These are phyloP conservation scores for Metschnikowia koreensis DNA, from an alignment of 805 yeast species.

Conservation along the genomic window DNA sequence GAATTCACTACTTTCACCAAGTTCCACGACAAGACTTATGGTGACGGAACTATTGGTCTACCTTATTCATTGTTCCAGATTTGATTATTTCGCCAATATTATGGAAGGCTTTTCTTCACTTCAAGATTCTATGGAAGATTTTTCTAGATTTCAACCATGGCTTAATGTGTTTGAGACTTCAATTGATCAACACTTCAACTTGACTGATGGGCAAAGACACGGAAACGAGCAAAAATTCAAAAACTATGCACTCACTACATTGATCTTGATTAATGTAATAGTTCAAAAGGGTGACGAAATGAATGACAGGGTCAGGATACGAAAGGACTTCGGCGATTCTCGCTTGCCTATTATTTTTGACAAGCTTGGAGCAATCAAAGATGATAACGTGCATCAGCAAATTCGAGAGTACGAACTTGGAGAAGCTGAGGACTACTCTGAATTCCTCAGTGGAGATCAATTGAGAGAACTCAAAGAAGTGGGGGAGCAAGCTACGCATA, in stretches of 20 bases:
- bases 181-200: constrained; percentile 28
- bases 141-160: constrained; percentile 42
- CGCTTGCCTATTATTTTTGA: constrained; percentile 35
- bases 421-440: constrained; percentile 40
- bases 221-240: constrained; percentile 23
- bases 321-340: constrained; percentile 39
- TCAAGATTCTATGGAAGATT: constrained; percentile 37
- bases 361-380: constrained; percentile 30
- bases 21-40: constrained; percentile 37
- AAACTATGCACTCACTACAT: constrained; percentile 36
- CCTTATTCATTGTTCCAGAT: constrained; percentile 21
- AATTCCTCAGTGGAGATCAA: constrained; percentile 16
- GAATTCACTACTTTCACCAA: constrained; percentile 39
- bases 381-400: constrained; percentile 33
- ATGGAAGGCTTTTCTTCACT: constrained; percentile 32
- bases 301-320: constrained; percentile 27
- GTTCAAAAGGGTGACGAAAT: constrained; percentile 27
- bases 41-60: constrained; percentile 44
- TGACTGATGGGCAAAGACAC: constrained; percentile 13
- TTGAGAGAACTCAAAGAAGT: constrained; percentile 5
- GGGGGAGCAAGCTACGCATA: constrained; percentile 5
- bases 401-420: constrained; percentile 37
- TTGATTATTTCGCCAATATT: constrained; percentile 25
- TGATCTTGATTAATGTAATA: constrained; percentile 35
- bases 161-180: constrained; percentile 35